phyloP scores from a whole-genome alignment of 345 rosid species.

The Cardamine occulta region DNA sequence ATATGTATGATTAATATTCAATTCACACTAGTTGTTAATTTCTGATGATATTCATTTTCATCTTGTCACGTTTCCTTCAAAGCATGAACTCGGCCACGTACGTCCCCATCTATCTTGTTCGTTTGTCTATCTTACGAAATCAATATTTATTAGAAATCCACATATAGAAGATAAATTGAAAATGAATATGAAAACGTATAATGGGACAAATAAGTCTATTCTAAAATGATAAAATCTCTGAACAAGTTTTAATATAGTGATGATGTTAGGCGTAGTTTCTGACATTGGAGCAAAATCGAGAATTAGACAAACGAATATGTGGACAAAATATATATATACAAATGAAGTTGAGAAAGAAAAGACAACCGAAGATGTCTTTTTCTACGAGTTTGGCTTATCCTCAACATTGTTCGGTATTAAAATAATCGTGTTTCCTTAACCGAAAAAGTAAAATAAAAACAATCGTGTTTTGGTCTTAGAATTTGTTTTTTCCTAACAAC shows the following conservation, averaged over 20 bases:
- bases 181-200: conserved; percentile 28
- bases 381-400: conserved; percentile 32
- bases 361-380: conserved; percentile 36
- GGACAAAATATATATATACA: conserved; percentile 18
- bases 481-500: background rate
- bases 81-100: conserved; percentile 41
- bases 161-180: background rate
- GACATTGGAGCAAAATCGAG: conserved; percentile 35
- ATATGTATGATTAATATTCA: background rate
- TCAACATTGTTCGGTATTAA: conserved; percentile 5
- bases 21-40: conserved; percentile 27
- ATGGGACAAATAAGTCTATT: conserved; percentile 42
- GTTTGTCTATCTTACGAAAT: conserved; percentile 32
- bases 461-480: background rate
- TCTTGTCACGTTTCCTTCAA: conserved; percentile 33
- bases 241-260: conserved; percentile 23
- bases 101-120: conserved; percentile 31
- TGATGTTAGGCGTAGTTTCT: conserved; percentile 44
- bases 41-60: background rate
- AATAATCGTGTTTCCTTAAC: background rate
- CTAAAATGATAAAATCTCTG: conserved; percentile 37
- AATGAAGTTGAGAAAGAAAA: conserved; percentile 12
- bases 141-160: conserved; percentile 15
- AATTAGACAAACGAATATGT: conserved; percentile 42
- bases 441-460: background rate